These are phyloP conservation scores for Leishmania tarentolae DNA, from an alignment of 208 protist genomes.

Conservation along the genomic window DNA sequence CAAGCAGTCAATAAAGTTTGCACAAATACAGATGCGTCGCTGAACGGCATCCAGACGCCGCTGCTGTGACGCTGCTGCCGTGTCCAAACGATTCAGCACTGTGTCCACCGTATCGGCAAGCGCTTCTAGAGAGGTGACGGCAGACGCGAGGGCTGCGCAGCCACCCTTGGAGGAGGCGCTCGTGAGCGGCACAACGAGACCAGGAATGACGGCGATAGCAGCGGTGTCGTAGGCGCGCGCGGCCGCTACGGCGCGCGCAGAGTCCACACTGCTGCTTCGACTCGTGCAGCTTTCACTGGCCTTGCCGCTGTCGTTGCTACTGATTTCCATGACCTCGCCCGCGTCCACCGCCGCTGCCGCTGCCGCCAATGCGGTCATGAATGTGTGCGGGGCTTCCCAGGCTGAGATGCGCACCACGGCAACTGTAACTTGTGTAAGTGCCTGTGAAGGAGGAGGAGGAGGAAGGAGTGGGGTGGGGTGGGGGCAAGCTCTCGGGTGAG, in stretches of 20 bases:
- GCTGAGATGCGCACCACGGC: not conserved
- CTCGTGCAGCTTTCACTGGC: not conserved
- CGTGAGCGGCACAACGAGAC: conserved; percentile 33
- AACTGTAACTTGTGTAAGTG: not conserved
- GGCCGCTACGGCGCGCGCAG: not conserved
- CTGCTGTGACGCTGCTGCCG: conserved; percentile 6
- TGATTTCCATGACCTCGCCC: not conserved
- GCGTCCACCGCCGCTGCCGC: not conserved
- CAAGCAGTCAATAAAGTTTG: not conserved
- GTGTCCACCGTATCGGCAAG: conserved; percentile 18
- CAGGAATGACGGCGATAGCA: conserved; percentile 15
- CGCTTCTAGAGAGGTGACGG: conserved; percentile 26
- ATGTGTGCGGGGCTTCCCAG: not conserved
- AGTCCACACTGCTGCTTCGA: conserved; percentile 21
- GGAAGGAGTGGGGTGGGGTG: too few relatives aligned
- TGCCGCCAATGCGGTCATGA: not conserved
- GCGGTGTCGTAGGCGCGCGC: conserved; percentile 24
- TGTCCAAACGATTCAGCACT: conserved; percentile 21
- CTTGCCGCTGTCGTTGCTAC: not conserved
- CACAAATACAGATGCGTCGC: conserved; percentile 22
- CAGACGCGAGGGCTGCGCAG: conserved; percentile 17
- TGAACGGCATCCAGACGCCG: conserved; percentile 9
- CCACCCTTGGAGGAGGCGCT: conserved; percentile 23
- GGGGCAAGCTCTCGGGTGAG: not conserved
- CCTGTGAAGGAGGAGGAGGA: not conserved